Base-by-base conservation (phyloP, 1,284 basidiomycete species). In the Coniferiporia sulphurascens region DNA sequence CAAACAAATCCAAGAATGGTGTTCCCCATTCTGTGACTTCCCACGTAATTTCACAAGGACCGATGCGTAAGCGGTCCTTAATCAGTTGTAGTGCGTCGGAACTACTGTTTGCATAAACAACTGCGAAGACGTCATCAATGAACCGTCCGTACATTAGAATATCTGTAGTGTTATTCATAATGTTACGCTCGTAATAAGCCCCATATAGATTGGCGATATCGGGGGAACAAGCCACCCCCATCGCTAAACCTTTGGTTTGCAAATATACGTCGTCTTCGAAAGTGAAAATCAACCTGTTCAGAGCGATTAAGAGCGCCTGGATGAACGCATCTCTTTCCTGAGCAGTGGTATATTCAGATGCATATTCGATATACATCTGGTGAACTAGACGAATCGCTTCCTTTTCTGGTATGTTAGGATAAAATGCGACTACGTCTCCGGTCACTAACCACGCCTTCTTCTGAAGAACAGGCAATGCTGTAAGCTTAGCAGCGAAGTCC, bases 171-270 rank as follows among this genome's bases (percentile, higher is more conserved):
- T 68, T 48, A 15, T 59, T 41, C 12, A 65, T 22, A 21, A 70
- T 64, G 12, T 64, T 38, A 12, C 35, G 13, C 58, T 74, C 72
- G 48, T 55, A 70, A 1, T 52, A 65, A 12, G 34, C 53, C 1
- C 71, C 73, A 56, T 64, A 74, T 0, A 73, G 58, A 55, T 74
- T 74, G 4, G 73, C 72, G 4, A 75, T 38, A 46, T 73, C 71
- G 0, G 72, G 73, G 4, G 65, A 64, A 22, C 62, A 56, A 2
- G 72, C 69, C 2, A 74, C 65, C 3, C 72, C 74, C 72, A 75
- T 75, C 19, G 73, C 72, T 1, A 74, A 61, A 6, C 73, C 71
- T n/a, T 55, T 57, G 10, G 50, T 17, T 57, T 72, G 71, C 17
- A 38, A 5, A 52, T 65, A 71, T 3, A 61, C 46, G 32, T 65